Evolutionary conservation across 129 eudicot genomes (phyloP).

Genomic region (Dittrichia graveolens): DNA sequence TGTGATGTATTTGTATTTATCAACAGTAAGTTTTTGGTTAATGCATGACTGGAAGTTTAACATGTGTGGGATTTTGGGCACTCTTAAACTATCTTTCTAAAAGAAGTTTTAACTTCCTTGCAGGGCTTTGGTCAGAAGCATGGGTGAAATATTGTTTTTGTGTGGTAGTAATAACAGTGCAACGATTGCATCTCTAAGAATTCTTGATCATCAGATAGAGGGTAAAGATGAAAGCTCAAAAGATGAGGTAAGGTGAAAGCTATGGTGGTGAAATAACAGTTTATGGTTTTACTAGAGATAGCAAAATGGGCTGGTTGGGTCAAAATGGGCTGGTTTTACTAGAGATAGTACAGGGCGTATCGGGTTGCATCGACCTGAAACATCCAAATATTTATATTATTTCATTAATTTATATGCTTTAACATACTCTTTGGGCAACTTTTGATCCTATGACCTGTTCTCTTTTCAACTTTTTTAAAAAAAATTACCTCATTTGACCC

Average conservation of each 20-base stretch:
- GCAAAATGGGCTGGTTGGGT: not conserved
- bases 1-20: too few species aligned
- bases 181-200: conserved; percentile 64
- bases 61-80: not conserved
- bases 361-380: not conserved
- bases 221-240: conserved; percentile 48
- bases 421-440: not conserved
- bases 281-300: not conserved
- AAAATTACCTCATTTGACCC: not conserved
- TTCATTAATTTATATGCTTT: too few species aligned
- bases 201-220: conserved; percentile 44
- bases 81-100: conserved; percentile 7
- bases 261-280: not conserved
- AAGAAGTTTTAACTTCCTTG: conserved; percentile 20
- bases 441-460: not conserved
- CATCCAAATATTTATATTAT: not conserved
- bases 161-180: conserved; percentile 81
- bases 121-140: conserved; percentile 94
- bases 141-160: conserved; percentile 81
- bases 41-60: not conserved
- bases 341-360: not conserved
- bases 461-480: not conserved
- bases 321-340: not conserved
- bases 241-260: conserved; percentile 62
- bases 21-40: not conserved